Evolutionary conservation across 805 yeast genomes (phyloP), one percentile per base, ranked within the genome.

Genomic region (Helenozyma baotianmanensis): DNA sequence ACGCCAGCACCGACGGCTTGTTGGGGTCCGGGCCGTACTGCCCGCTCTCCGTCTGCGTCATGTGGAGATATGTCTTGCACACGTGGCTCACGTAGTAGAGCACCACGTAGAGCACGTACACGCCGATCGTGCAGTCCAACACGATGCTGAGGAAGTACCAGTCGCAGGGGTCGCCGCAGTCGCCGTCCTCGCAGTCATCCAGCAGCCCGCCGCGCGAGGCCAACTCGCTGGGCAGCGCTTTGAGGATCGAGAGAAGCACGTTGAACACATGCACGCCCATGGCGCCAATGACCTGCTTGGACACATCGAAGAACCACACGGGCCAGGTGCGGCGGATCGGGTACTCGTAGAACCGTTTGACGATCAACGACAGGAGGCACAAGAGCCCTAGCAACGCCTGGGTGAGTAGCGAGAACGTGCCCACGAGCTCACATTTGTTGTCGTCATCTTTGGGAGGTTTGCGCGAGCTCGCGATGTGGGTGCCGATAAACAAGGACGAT

Each of bases 91-190:
- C 73, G 2, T 66, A 33, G 11, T 56, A 59, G 52, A 80, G 81
- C 1, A 79, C 64, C 2, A 66, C 40, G 38, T 72, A 72, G 18
- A 89, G 66, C 2, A 90, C 74, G 6, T 94, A 94, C 2, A 90
- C 90, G 1, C 98, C 98, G 6, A 89, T 71, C 0, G 98, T 90
- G 25, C 97, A 89, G 56, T 90, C 98, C 53, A 90, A 74, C 18
- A 90, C 69, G 23, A 90, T 73, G 50, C 85, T 90, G 34, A 92
- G 64, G 52, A 90, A 90, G 62, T 92, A 90, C 92, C 96, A 92
- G 47, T 86, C 90, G 58, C 97, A 92, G 6, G 96, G 95, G 40
- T 80, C 80, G 30, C 48, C 53, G 22, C 43, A 43, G n/a, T 37
- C 39, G 15, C 36, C 21, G 23, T 36, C 43, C n/a, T 33, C 48